Percentiles rank a stretch among this genome's conserved stretches.
These are phyloP conservation scores for Aspergillus tubingensis DNA, from an alignment of 2,329 filamentous ascomycete species.

Conservation along the genomic window DNA sequence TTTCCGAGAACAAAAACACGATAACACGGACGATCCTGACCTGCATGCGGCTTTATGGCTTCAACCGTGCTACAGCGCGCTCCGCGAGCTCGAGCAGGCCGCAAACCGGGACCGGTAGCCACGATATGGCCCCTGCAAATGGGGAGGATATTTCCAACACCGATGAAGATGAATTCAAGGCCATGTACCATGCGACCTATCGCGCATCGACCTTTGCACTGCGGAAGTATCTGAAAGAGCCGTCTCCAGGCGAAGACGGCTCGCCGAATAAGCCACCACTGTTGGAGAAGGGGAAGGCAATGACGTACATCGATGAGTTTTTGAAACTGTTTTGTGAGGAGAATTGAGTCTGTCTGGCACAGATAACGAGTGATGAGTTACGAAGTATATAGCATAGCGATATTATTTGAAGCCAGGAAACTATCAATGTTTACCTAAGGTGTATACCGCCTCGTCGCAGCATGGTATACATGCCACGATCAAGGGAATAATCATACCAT, in stretches of 20 bases:
- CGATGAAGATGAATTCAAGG: slow-evolving; percentile 46
- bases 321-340: slow-evolving; percentile 46
- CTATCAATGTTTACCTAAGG: background rate
- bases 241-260: slow-evolving; percentile 1
- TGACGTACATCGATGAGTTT: slow-evolving; percentile 45
- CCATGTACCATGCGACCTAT: slow-evolving; percentile 49
- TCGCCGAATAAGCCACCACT: slow-evolving; percentile 21
- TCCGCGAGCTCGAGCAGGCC: slow-evolving; percentile 23
- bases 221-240: slow-evolving; percentile 40
- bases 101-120: background rate
- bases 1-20: slow-evolving; percentile 43
- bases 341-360: slow-evolving; percentile 26
- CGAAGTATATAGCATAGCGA: slow-evolving; percentile 22
- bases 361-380: slow-evolving; percentile 25
- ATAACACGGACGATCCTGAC: slow-evolving; percentile 47
- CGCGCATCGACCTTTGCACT: slow-evolving; percentile 46
- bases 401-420: background rate
- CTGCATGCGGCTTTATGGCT: slow-evolving; percentile 48
- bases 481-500: too few relatives aligned
- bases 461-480: background rate
- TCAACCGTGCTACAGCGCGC: slow-evolving; percentile 35
- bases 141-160: slow-evolving; percentile 23
- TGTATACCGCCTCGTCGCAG: background rate
- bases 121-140: slow-evolving; percentile 5
- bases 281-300: slow-evolving; percentile 43